phyloP scores from a whole-genome alignment of 768 basidiomycete species.

The Russula earlei region DNA sequence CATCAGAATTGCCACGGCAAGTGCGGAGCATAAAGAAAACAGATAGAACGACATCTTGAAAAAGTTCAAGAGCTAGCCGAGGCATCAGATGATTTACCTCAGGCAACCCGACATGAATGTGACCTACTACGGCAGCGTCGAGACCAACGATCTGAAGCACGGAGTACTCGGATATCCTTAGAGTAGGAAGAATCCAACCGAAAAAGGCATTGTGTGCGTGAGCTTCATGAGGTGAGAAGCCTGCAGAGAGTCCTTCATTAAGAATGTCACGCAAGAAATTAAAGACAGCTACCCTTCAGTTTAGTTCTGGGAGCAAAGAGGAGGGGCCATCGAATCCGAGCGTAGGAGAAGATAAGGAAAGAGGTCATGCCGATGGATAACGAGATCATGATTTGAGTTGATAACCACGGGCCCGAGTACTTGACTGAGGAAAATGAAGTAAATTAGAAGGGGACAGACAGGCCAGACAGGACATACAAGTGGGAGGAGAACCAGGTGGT shows the following conservation, averaged over 20 bases:
- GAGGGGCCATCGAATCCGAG: conserved; percentile 79
- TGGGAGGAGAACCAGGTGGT: conserved; percentile 58
- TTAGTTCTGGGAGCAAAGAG: conserved; percentile 91
- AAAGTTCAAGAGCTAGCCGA: conserved; percentile 77
- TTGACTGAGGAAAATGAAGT: conserved; percentile 37
- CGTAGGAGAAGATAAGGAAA: conserved; percentile 84
- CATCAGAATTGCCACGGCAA: conserved; percentile 81
- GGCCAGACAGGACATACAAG: conserved; percentile 34
- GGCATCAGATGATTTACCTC: background rate
- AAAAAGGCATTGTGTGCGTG: conserved; percentile 83
- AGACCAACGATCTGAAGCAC: conserved; percentile 93
- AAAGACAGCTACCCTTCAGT: conserved; percentile 63
- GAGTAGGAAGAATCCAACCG: conserved; percentile 93
- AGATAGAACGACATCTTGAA: conserved; percentile 92
- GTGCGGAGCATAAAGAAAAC: conserved; percentile 78
- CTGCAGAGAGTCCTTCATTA: conserved; percentile 32
- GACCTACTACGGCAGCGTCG: conserved; percentile 88
- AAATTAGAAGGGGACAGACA: conserved; percentile 5
- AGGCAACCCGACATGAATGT: background rate
- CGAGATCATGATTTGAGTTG: conserved; percentile 79
- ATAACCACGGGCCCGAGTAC: conserved; percentile 93
- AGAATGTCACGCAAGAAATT: background rate
- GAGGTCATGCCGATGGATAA: conserved; percentile 65
- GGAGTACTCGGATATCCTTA: conserved; percentile 83
- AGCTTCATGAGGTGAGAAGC: conserved; percentile 89